Evolutionary conservation across 768 basidiomycete genomes (phyloP), one percentile per base, ranked within the genome.

Genomic region (Fomitopsis pulvina): DNA sequence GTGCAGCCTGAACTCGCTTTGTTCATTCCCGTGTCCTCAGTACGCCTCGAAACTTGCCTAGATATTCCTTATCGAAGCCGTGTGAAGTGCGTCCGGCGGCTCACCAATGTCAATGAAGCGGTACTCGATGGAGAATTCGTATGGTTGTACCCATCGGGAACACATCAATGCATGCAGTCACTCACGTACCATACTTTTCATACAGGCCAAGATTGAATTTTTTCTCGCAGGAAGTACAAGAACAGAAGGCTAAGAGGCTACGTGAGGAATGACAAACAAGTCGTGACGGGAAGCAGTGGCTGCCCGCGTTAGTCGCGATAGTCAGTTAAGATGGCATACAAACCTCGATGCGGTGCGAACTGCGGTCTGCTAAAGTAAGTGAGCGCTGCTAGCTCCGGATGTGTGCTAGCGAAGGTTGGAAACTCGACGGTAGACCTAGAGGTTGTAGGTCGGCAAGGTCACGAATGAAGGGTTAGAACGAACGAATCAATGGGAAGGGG

Each of bases 401-500:
- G 52, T 51, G 24, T 54, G 52, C 47, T 21, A 22, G 42, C 40
- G 29, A 21, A 3, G n/a, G 3, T 39, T 22, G 9, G n/a, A 24
- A 37, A 21, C 46, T 46, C 51, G 21, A 46, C 43, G 45, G 47
- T 20, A 22, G 47, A 41, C 60, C 29, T 14, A 32, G 56, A 50
- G 14, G 60, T 34, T 48, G 50, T 16, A 14, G 34, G 51, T 44
- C 44, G 54, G 47, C 51, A 42, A 52, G 53, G 47, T 51, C 52
- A 53, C 26, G 22, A 22, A 22, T 42, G 27, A 43, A 32, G 11
- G 9, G 29, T 48, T 41, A 38, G 51, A 56, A 38, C n/a, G 50
- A 47, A 50, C 47, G 45, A 42, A 51, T 62, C 64, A 71, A 57
- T 68, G 61, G 32, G 68, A 52, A 28, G 70, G 65, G n/a, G 71